phyloP scores from a whole-genome alignment of 106 monocot species.

The Apostasia shenzhenica region DNA sequence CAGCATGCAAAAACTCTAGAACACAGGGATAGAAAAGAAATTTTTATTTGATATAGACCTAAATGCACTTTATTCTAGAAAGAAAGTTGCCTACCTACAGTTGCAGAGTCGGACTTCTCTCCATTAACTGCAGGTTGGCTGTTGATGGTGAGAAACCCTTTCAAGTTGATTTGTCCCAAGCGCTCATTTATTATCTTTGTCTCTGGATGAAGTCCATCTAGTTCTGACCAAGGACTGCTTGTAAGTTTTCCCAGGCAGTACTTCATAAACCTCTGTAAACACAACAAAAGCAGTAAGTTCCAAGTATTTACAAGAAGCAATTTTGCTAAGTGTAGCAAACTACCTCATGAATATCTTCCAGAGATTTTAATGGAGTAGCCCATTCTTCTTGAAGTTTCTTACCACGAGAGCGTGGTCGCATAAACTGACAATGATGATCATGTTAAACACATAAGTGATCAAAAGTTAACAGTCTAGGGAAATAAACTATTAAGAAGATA shows the following conservation, averaged over 20 bases:
- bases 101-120: constrained; percentile 63
- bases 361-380: constrained; percentile 62
- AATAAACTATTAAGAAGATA: no score
- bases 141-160: constrained; percentile 86
- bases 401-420: constrained; percentile 66
- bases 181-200: constrained; percentile 87
- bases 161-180: constrained; percentile 60
- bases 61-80: not conserved
- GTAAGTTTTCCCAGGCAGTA: constrained; percentile 72
- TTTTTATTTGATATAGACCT: not conserved
- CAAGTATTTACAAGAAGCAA: not conserved
- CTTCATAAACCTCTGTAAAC: constrained; percentile 59
- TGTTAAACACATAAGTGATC: not conserved
- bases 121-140: constrained; percentile 91
- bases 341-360: constrained; percentile 74
- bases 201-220: constrained; percentile 82
- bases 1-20: not conserved
- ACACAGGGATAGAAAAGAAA: not conserved
- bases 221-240: constrained; percentile 89
- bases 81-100: constrained; percentile 49
- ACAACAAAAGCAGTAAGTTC: not conserved
- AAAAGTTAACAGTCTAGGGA: no score
- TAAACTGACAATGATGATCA: constrained; percentile 42
- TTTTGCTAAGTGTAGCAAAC: not conserved
- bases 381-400: constrained; percentile 95